These are phyloP conservation scores for Euphrasia confusa DNA, from an alignment of 257 asterid species.

Conservation along the genomic window DNA sequence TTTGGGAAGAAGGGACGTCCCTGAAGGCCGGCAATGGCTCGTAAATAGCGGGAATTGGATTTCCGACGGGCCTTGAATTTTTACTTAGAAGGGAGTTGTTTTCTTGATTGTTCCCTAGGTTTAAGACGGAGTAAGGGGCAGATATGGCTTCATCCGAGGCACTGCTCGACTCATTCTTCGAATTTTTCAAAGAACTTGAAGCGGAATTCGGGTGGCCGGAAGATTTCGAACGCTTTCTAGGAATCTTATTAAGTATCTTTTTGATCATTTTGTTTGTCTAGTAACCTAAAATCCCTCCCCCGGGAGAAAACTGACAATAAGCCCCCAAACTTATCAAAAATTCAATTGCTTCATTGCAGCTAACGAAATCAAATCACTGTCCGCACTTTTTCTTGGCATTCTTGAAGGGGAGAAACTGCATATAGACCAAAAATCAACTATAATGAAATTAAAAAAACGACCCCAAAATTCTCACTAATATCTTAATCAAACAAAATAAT, in stretches of 20 bases:
- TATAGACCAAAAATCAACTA: background rate
- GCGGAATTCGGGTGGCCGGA: slow-evolving; percentile 1
- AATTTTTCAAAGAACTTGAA: background rate
- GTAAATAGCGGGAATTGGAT: slow-evolving; percentile 2
- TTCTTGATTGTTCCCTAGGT: slow-evolving; percentile 18
- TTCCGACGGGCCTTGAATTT: slow-evolving; percentile 15
- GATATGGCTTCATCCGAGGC: slow-evolving; percentile 25
- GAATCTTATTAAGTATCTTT: slow-evolving; percentile 29
- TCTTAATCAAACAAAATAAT: slow-evolving; percentile 8
- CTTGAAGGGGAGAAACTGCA: background rate
- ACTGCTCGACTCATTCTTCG: slow-evolving; percentile 6
- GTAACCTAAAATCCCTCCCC: slow-evolving; percentile 9
- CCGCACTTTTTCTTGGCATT: too few relatives aligned
- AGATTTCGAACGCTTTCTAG: slow-evolving; percentile 29
- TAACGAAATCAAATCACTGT: too few relatives aligned
- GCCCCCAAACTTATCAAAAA: too few relatives aligned
- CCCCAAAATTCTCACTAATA: slow-evolving; percentile 22
- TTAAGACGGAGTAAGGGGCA: slow-evolving; percentile 26
- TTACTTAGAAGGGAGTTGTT: slow-evolving; percentile 10
- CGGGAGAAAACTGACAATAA: background rate
- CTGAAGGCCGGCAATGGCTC: slow-evolving; percentile 30
- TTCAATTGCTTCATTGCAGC: too few relatives aligned
- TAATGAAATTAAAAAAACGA: background rate
- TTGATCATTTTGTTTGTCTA: slow-evolving; percentile 24
- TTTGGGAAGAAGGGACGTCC: slow-evolving; percentile 29